These are phyloP conservation scores for Cairneyella variabilis DNA, from an alignment of 495 filamentous ascomycete species.

Conservation along the genomic window DNA sequence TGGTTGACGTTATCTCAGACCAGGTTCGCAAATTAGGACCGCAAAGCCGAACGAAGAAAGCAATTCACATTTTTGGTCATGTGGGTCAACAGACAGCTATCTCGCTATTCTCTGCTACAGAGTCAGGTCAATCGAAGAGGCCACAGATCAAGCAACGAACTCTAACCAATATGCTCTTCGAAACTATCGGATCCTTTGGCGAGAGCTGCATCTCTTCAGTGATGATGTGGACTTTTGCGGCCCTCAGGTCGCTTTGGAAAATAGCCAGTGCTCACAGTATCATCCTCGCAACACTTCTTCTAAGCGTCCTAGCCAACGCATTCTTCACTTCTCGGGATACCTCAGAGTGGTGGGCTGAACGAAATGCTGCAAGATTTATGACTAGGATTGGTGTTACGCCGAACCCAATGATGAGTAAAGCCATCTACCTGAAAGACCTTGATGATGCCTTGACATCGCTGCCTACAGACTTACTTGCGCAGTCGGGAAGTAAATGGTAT, in stretches of 20 bases:
- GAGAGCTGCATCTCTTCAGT: conserved; percentile 68
- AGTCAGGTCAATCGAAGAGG: conserved; percentile 35
- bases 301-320: conserved; percentile 67
- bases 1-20: conserved; percentile 80
- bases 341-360: conserved; percentile 81
- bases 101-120: conserved; percentile 51
- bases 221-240: conserved; percentile 68
- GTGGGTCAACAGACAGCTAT: conserved; percentile 69
- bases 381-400: conserved; percentile 71
- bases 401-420: conserved; percentile 74
- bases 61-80: conserved; percentile 84
- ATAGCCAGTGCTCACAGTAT: conserved; percentile 71
- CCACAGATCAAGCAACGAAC: conserved; percentile 63
- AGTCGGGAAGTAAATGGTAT: conserved; percentile 32
- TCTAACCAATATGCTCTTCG: conserved; percentile 63
- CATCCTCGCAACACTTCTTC: conserved; percentile 60
- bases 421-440: conserved; percentile 79
- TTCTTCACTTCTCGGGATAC: conserved; percentile 64
- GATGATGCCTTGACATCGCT: conserved; percentile 53
- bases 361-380: conserved; percentile 77
- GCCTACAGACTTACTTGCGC: conserved; percentile 29
- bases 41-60: conserved; percentile 83
- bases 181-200: conserved; percentile 61
- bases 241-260: conserved; percentile 59
- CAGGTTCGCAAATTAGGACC: conserved; percentile 79